These are phyloP conservation scores for Zangia roseola DNA, from an alignment of 768 basidiomycete genomes.

Conservation along the genomic window DNA sequence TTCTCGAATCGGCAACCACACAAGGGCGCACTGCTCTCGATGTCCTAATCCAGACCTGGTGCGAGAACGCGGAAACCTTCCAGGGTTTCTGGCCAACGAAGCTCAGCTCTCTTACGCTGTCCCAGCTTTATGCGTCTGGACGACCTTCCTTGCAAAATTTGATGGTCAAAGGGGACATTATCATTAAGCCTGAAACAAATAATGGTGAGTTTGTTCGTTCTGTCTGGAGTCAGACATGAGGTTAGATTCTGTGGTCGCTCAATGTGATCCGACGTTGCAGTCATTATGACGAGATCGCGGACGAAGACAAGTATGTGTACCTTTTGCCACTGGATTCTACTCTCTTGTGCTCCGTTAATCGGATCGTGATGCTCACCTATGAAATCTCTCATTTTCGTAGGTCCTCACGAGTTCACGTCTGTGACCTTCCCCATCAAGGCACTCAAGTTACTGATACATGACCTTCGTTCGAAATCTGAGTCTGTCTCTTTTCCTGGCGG, in stretches of 20 bases:
- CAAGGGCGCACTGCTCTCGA: conserved; percentile 71
- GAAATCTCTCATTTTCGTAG: conserved; percentile 41
- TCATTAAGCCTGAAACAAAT: conserved; percentile 76
- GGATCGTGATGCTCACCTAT: conserved; percentile 18
- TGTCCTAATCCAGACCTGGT: conserved; percentile 89
- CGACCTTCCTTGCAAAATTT: conserved; percentile 67
- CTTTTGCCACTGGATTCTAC: conserved; percentile 7
- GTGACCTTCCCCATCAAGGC: conserved; percentile 91
- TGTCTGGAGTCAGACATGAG: conserved; percentile 7
- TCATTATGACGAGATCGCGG: conserved; percentile 94
- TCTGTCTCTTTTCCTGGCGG: conserved; percentile 61
- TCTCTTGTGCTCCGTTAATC: background rate
- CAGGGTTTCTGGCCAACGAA: conserved; percentile 93
- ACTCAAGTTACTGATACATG: conserved; percentile 83
- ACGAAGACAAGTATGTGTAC: conserved; percentile 74
- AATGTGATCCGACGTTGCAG: conserved; percentile 42
- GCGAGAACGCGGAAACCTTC: conserved; percentile 92
- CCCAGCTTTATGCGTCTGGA: conserved; percentile 65
- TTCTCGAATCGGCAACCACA: conserved; percentile 68
- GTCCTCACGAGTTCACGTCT: conserved; percentile 80
- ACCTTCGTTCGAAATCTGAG: conserved; percentile 80
- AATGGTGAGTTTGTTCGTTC: conserved; percentile 58
- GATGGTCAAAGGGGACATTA: conserved; percentile 87
- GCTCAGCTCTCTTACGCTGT: conserved; percentile 80
- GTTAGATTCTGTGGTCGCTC: conserved; percentile 13